Evolutionary conservation across 257 asterid genomes (phyloP).

Genomic region (Fraxinus excelsior): DNA sequence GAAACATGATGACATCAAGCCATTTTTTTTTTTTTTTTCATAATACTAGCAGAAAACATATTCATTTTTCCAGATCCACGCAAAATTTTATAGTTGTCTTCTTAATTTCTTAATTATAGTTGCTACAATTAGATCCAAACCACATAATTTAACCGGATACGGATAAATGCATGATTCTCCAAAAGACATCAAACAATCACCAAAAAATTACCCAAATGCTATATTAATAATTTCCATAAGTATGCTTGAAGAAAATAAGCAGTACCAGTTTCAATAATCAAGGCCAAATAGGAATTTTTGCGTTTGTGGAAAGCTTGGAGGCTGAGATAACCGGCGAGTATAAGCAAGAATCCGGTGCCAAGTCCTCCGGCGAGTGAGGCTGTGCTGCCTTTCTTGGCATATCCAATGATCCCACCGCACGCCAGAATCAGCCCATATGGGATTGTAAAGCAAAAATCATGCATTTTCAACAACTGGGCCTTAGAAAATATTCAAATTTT

Average conservation of each 20-base stretch:
- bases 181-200: conserved; percentile 9
- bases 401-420: conserved; percentile 86
- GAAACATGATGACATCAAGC: no score
- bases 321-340: conserved; percentile 90
- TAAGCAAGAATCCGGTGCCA: conserved; percentile 70
- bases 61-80: no score
- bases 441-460: conserved; percentile 96
- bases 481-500: conserved; percentile 14
- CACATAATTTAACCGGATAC: no score
- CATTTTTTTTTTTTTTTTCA: no score
- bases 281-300: conserved; percentile 73
- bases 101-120: no score
- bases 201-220: background rate
- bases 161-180: no score
- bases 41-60: no score
- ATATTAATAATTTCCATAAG: no score
- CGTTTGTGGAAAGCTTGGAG: conserved; percentile 86
- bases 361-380: conserved; percentile 86
- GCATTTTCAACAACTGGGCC: conserved; percentile 57
- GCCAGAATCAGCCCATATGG: conserved; percentile 83
- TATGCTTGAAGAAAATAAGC: conserved; percentile 9
- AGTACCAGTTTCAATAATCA: conserved; percentile 78
- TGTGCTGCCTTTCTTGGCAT: conserved; percentile 71
- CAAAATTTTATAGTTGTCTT: no score
- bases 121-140: no score